These are phyloP conservation scores for Metschnikowia santaceciliae DNA, from an alignment of 805 yeast species.

Conservation along the genomic window DNA sequence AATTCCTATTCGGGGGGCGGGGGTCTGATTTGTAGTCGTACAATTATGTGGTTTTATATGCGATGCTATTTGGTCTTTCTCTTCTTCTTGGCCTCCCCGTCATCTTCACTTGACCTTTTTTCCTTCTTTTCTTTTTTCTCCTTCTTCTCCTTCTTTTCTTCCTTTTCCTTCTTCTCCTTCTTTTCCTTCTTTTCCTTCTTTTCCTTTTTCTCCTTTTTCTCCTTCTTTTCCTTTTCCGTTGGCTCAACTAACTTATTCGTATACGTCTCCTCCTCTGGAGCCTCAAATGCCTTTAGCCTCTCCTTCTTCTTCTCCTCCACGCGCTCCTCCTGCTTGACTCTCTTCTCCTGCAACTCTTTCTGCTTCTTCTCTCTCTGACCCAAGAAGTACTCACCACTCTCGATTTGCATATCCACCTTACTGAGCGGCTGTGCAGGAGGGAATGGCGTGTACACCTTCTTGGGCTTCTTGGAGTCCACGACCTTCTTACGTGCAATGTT, in stretches of 20 bases:
- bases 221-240: slow-evolving; percentile 15
- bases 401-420: slow-evolving; percentile 95
- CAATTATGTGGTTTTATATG: slow-evolving; percentile 6
- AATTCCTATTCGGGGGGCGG: background rate
- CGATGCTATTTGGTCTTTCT: slow-evolving; percentile 3
- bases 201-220: slow-evolving; percentile 26
- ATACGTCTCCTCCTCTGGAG: slow-evolving; percentile 74
- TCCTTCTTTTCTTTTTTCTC: slow-evolving; percentile 22
- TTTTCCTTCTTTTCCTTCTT: slow-evolving; percentile 18
- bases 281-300: slow-evolving; percentile 72
- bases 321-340: slow-evolving; percentile 70
- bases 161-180: slow-evolving; percentile 21
- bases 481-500: slow-evolving; percentile 90
- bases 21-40: slow-evolving; percentile 6
- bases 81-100: slow-evolving; percentile 8
- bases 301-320: slow-evolving; percentile 63
- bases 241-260: slow-evolving; percentile 34
- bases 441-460: slow-evolving; percentile 88
- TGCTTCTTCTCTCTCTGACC: slow-evolving; percentile 77
- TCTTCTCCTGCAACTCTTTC: slow-evolving; percentile 69
- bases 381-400: slow-evolving; percentile 96
- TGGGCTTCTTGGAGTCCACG: slow-evolving; percentile 60
- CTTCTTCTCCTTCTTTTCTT: slow-evolving; percentile 22
- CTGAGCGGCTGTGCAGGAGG: slow-evolving; percentile 97
- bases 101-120: slow-evolving; percentile 17